These are phyloP conservation scores for Chlorella sp. DNA, from an alignment of 139 green algal genomes.

Conservation along the genomic window DNA sequence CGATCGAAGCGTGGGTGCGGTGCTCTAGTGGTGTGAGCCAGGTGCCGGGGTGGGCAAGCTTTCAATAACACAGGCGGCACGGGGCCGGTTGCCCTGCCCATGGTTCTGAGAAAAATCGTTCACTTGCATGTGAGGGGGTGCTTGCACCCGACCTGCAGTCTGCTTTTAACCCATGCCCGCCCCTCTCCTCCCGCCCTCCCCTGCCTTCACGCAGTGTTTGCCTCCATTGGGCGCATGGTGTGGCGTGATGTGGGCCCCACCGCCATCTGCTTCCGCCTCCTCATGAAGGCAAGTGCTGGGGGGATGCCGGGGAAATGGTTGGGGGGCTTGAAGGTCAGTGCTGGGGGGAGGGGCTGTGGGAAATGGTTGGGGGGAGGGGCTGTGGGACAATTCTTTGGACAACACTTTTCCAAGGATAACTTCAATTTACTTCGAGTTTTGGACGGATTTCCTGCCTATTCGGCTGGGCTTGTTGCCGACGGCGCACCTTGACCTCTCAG, in stretches of 20 bases:
- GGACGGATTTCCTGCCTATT: no score
- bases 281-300: conserved; percentile 77
- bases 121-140: background rate
- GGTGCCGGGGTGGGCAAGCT: background rate
- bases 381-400: no score
- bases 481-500: no score
- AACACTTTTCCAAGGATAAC: background rate
- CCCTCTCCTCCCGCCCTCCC: background rate
- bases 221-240: conserved; percentile 72
- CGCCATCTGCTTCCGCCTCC: conserved; percentile 83
- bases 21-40: background rate
- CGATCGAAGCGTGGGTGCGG: background rate
- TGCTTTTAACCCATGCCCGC: conserved; percentile 29
- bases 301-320: no score
- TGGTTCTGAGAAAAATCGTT: no score
- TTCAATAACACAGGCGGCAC: no score
- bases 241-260: conserved; percentile 89
- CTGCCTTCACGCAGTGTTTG: conserved; percentile 43
- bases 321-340: no score
- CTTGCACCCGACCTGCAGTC: conserved; percentile 44
- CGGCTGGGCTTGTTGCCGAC: no score
- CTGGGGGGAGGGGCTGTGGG: no score
- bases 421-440: background rate
- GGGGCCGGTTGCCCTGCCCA: background rate
- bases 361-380: no score